These are phyloP conservation scores for Hypoxylon sp. DNA, from an alignment of 2,329 filamentous ascomycete species.

Conservation along the genomic window DNA sequence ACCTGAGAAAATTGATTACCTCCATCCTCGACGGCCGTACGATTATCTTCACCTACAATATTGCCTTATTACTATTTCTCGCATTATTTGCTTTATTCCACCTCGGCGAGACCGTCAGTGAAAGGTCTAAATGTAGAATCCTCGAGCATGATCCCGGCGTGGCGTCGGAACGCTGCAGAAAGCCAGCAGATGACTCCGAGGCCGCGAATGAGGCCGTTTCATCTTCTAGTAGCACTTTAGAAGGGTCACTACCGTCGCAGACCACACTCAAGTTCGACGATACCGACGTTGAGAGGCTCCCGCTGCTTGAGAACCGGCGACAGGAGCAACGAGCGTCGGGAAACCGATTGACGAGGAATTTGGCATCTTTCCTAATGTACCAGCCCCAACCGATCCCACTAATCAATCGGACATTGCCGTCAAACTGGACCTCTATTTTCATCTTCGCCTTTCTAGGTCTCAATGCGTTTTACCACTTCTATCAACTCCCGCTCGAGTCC, in stretches of 20 bases:
- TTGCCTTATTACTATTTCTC: slow-evolving; percentile 49
- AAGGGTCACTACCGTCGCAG: slow-evolving; percentile 45
- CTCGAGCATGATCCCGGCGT: slow-evolving; percentile 36
- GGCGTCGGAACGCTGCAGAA: slow-evolving; percentile 11
- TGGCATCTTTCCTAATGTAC: slow-evolving; percentile 59
- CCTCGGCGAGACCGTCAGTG: slow-evolving; percentile 35
- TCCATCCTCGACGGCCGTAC: slow-evolving; percentile 51
- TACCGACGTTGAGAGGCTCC: slow-evolving; percentile 53
- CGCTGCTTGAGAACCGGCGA: slow-evolving; percentile 46
- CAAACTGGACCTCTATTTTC: slow-evolving; percentile 66
- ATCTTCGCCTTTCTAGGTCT: slow-evolving; percentile 64
- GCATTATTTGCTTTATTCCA: slow-evolving; percentile 48
- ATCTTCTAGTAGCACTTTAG: slow-evolving; percentile 52
- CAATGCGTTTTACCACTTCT: slow-evolving; percentile 70
- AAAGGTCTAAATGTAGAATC: slow-evolving; percentile 43
- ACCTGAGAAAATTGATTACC: slow-evolving; percentile 50
- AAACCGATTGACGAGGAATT: slow-evolving; percentile 7
- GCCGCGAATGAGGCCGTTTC: slow-evolving; percentile 42
- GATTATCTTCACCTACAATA: slow-evolving; percentile 52
- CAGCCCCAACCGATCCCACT: slow-evolving; percentile 69
- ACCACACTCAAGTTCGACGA: slow-evolving; percentile 41
- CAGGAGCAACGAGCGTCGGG: slow-evolving; percentile 1
- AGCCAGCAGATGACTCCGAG: slow-evolving; percentile 25
- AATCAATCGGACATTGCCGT: slow-evolving; percentile 66
- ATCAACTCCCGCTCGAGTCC: slow-evolving; percentile 60